Evolutionary conservation across 306 rosid species (phyloP), one percentile per base, ranked within the genome.

Genomic region (Casuarina cunninghamiana): DNA sequence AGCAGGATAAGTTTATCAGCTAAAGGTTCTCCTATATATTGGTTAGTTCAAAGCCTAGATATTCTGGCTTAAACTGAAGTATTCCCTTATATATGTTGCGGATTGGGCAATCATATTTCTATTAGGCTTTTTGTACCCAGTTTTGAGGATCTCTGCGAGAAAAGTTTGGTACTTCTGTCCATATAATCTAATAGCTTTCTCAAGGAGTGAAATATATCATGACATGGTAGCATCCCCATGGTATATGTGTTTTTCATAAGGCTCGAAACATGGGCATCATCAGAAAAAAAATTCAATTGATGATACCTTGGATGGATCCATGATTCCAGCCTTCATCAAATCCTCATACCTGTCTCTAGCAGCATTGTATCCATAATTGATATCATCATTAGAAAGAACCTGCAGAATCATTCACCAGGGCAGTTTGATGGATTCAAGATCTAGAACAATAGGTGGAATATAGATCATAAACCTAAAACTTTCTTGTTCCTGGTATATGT

Each of bases 231-330:
- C 2, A 45, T 10, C 60, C 50, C 68, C 2, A 19, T 6, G 0
- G 6, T 46, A 62, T 5, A 63, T 53, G 17, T 54, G 6, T 35
- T 42, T 17, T 50, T 53, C 46, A 43, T 50, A 38, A 54, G 32
- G 39, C 17, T 43, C 46, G 3, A 11, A 58, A 41, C 35, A 55
- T 8, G 21, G 4, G 32, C 17, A 53, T 69, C 21, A 43, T 66
- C 63, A 35, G 53, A 44, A 11, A 75, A 46, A 21, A 5, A 49
- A 53, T 51, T 68, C 21, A 82, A 65, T 74, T 83, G 65, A 53
- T 15, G 38, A 67, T 79, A 89, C 97, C 97, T 94, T 92, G 16
- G 97, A 50, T 77, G 97, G 98, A 84, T 94, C 98, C 83, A 94
- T 89, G 78, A 94, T 94, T 69, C 95, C 91, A 79, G 93, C 92